Conservation (phyloP, 2,329 filamentous ascomycete species). For the Ilyonectria destructans region DNA sequence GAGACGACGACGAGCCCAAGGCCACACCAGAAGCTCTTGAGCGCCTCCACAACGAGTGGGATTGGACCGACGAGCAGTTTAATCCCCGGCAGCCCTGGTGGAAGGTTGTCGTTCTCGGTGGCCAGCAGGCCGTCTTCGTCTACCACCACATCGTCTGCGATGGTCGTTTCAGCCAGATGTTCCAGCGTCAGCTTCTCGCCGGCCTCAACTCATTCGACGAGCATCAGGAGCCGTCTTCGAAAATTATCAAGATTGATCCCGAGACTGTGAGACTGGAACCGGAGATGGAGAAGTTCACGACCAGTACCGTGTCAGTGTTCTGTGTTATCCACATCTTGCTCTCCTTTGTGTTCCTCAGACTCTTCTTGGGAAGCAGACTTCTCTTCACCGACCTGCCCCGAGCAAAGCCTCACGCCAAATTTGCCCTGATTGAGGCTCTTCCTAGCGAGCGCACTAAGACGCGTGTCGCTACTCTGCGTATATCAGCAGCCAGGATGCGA, state of each 20-base stretch:
- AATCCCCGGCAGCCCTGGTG: conserved; percentile 33
- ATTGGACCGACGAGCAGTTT: conserved; percentile 32
- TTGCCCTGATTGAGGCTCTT: background rate
- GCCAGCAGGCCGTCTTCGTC: conserved; percentile 35
- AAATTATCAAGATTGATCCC: conserved; percentile 24
- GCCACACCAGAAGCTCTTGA: conserved; percentile 21
- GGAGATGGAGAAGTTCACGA: conserved; percentile 25
- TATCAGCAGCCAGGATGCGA: conserved; percentile 26
- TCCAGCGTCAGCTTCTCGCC: conserved; percentile 34
- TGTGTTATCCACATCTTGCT: conserved; percentile 24
- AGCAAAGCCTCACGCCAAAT: conserved; percentile 16
- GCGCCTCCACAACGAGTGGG: conserved; percentile 37
- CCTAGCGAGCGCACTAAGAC: conserved; percentile 31
- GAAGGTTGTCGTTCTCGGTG: conserved; percentile 38
- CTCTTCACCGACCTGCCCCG: conserved; percentile 24
- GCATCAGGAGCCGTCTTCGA: background rate
- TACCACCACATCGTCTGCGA: conserved; percentile 41
- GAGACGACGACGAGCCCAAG: background rate
- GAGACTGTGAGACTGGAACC: conserved; percentile 24
- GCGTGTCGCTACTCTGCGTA: conserved; percentile 21
- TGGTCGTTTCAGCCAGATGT: conserved; percentile 30
- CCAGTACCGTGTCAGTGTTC: conserved; percentile 17
- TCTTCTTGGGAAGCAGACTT: conserved; percentile 25
- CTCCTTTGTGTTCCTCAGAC: conserved; percentile 14
- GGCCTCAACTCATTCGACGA: conserved; percentile 27